A percentile compares a stretch with the other conserved stretches of the same genome.
Evolutionary conservation across 192 early-diverging fungal genomes (phyloP).

Genomic region (Coemansia sp.): DNA sequence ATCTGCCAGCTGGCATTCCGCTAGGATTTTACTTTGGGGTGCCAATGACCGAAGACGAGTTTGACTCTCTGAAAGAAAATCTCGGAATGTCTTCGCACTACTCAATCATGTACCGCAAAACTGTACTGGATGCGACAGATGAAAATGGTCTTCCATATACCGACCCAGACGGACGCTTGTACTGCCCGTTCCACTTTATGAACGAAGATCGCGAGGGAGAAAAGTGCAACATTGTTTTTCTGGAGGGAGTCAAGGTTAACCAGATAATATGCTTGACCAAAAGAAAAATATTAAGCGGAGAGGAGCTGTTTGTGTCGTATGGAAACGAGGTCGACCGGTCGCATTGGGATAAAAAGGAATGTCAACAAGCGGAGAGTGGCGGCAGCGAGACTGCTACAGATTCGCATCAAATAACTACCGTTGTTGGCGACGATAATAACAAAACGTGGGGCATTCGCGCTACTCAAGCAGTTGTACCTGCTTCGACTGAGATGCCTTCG

Average conservation of each 20-base stretch:
- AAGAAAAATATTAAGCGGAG: conserved; percentile 63
- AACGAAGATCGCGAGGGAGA: conserved; percentile 64
- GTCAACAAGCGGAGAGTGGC: too few relatives aligned
- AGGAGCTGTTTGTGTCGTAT: conserved; percentile 87
- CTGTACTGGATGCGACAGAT: conserved; percentile 88
- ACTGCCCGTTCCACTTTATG: conserved; percentile 93
- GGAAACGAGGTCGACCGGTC: conserved; percentile 78
- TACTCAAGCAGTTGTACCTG: too few relatives aligned
- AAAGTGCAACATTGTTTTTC: conserved; percentile 62
- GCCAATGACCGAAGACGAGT: conserved; percentile 94
- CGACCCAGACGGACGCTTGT: conserved; percentile 57
- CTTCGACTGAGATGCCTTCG: not conserved
- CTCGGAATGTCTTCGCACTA: conserved; percentile 80
- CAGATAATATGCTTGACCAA: conserved; percentile 83
- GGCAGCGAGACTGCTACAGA: not conserved
- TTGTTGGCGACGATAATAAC: not conserved
- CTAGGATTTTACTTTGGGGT: conserved; percentile 95
- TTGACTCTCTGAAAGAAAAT: conserved; percentile 81
- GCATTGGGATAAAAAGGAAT: conserved; percentile 55
- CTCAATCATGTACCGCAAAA: conserved; percentile 87
- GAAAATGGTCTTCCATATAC: conserved; percentile 71
- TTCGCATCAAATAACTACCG: not conserved
- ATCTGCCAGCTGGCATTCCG: conserved; percentile 68
- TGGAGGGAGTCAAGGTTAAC: conserved; percentile 78
- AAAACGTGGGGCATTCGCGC: too few relatives aligned